A percentile compares a stretch with the other conserved stretches of the same genome.
Conservation (phyloP, 2,329 filamentous ascomycete species). For the Monosporascus sp. region DNA sequence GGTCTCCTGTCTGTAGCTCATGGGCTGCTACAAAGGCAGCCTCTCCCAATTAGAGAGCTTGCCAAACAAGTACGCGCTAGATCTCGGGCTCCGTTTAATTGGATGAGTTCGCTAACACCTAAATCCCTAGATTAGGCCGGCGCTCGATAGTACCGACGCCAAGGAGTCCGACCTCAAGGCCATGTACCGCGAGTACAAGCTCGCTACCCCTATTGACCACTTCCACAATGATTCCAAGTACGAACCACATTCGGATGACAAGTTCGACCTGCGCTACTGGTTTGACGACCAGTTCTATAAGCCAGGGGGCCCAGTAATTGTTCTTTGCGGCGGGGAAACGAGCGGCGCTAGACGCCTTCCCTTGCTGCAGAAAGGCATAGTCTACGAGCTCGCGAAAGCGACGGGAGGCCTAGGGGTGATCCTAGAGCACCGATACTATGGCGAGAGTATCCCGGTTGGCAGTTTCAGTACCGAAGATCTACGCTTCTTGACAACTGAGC, state of each 20-base stretch:
- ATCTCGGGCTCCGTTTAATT: too few species aligned
- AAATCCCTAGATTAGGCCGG: slow-evolving; percentile 10
- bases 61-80: slow-evolving; percentile 19
- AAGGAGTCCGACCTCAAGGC: slow-evolving; percentile 11
- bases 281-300: slow-evolving; percentile 74
- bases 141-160: slow-evolving; percentile 4
- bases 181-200: slow-evolving; percentile 33
- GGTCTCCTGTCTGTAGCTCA: slow-evolving; percentile 15
- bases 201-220: slow-evolving; percentile 62
- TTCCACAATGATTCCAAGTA: slow-evolving; percentile 77
- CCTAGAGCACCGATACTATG: slow-evolving; percentile 85
- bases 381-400: slow-evolving; percentile 63
- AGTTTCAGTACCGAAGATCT: slow-evolving; percentile 64
- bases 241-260: slow-evolving; percentile 65
- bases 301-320: slow-evolving; percentile 72
- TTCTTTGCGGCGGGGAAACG: slow-evolving; percentile 69
- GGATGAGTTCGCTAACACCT: slow-evolving; percentile 4
- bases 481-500: slow-evolving; percentile 78
- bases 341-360: slow-evolving; percentile 56
- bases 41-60: slow-evolving; percentile 23
- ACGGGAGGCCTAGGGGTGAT: slow-evolving; percentile 73
- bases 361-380: slow-evolving; percentile 73
- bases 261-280: slow-evolving; percentile 73
- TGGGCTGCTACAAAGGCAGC: slow-evolving; percentile 19
- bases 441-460: slow-evolving; percentile 62